Percentiles rank a stretch among this genome's conserved stretches.
phyloP scores from a whole-genome alignment of 768 basidiomycete genomes.

The Lentinula boryana region DNA sequence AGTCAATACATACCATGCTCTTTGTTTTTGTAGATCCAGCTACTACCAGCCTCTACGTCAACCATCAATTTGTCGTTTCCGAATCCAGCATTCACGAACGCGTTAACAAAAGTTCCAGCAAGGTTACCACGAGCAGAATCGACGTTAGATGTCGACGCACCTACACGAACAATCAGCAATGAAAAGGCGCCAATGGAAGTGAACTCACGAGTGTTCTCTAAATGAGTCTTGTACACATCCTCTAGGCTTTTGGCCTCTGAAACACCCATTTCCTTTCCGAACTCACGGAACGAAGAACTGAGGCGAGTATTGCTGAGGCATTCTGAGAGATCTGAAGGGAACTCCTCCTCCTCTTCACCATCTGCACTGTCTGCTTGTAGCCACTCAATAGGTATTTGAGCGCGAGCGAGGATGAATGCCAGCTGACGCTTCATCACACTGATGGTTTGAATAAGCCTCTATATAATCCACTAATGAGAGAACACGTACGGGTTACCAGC shows the following conservation, averaged over 20 bases:
- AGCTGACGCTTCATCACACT: slow-evolving; percentile 93
- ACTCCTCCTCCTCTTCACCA: slow-evolving; percentile 46
- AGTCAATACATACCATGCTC: slow-evolving; percentile 66
- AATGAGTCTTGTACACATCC: slow-evolving; percentile 95
- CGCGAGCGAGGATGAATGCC: slow-evolving; percentile 88
- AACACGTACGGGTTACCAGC: slow-evolving; percentile 77
- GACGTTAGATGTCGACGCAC: slow-evolving; percentile 46
- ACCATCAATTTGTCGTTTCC: slow-evolving; percentile 99
- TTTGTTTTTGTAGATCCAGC: slow-evolving; percentile 99
- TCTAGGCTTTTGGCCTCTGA: slow-evolving; percentile 86
- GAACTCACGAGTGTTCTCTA: slow-evolving; percentile 76
- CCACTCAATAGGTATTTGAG: slow-evolving; percentile 90
- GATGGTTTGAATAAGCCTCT: neutral
- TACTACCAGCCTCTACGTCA: slow-evolving; percentile 90
- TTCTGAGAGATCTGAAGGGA: slow-evolving; percentile 77
- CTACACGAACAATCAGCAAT: neutral
- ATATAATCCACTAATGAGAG: neutral
- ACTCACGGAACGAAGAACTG: slow-evolving; percentile 79
- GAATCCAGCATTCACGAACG: slow-evolving; percentile 97
- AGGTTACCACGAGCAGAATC: slow-evolving; percentile 94
- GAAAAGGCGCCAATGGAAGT: neutral
- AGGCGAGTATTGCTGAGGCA: slow-evolving; percentile 84
- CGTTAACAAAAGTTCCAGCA: slow-evolving; percentile 97
- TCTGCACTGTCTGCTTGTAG: slow-evolving; percentile 57
- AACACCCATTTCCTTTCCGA: slow-evolving; percentile 92